These are phyloP conservation scores for Crithidia bombi DNA, from an alignment of 208 protist genomes.

Conservation along the genomic window DNA sequence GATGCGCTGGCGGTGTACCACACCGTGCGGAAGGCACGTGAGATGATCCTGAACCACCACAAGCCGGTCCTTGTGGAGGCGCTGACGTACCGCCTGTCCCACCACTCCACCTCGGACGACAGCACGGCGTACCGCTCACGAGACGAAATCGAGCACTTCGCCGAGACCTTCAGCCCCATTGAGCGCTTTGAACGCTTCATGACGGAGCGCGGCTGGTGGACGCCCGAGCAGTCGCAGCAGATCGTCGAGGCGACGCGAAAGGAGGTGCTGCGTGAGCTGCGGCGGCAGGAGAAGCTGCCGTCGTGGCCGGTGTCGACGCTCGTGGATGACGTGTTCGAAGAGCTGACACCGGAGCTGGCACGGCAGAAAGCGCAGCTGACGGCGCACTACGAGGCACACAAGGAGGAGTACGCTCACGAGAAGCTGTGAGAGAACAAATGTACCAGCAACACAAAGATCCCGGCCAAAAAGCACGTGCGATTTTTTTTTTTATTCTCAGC, in stretches of 20 bases:
- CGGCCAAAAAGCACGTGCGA: neutral
- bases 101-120: constrained; percentile 97
- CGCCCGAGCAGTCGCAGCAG: constrained; percentile 42
- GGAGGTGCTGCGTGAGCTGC: constrained; percentile 60
- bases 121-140: constrained; percentile 86
- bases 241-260: constrained; percentile 51
- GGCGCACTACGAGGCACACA: constrained; percentile 65
- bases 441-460: neutral
- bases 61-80: constrained; percentile 95
- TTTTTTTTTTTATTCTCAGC: too few relatives aligned
- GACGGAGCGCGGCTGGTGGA: constrained; percentile 64
- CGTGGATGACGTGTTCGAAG: constrained; percentile 69
- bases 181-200: constrained; percentile 75
- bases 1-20: constrained; percentile 96
- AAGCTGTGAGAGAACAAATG: constrained; percentile 36
- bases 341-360: constrained; percentile 50
- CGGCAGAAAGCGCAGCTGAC: constrained; percentile 52
- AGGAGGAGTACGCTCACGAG: constrained; percentile 53
- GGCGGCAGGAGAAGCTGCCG: constrained; percentile 73
- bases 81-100: constrained; percentile 95
- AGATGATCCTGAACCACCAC: constrained; percentile 80
- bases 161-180: constrained; percentile 62
- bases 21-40: constrained; percentile 85
- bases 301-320: constrained; percentile 57
- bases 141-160: constrained; percentile 70